Evolutionary conservation across 805 yeast genomes (phyloP), one percentile per base, ranked within the genome.

Genomic region (Candida railenensis): DNA sequence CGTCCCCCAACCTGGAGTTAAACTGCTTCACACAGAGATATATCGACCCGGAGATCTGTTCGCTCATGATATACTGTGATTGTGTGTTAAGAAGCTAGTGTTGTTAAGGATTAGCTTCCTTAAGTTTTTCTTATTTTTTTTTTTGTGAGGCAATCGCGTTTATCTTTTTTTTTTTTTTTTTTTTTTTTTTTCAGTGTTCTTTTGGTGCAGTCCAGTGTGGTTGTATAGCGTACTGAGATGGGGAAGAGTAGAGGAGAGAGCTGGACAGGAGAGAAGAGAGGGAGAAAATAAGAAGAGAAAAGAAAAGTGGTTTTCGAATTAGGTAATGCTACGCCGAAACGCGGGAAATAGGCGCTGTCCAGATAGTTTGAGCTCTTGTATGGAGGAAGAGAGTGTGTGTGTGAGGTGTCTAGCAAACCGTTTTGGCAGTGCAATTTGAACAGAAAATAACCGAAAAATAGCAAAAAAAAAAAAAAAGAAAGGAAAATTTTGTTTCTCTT

Each of bases 1-100:
- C 99, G 66, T 94, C 99, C 21, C 89, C 96, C 51, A 91, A 73
- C 43, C 98, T 78, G 40, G 95, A 89, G 40, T 76, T 76, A 66
- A 94, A 94, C 64, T 87, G 95, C 65, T 91, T 96, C 51, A 90
- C 83, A 47, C 90, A 95, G 36, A 72, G 61, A 50, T 67, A 80
- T 9, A 68, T 55, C 4, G 70, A 49, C n/a, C 63, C 62, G 15
- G 49, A 47, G 36, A 55, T 40, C 32, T 54, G 47, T 4, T 30
- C 36, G 3, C 38, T 32, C 44, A 41, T 41, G 25, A 5, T 34
- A 5, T 28, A 28, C 12, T 11, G 12, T 34, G 19, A 11, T 25
- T 25, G 30, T 25, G 30, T 25, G 30, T 25, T 11, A 5, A 7
- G 30, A 25, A 25, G 11, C 9, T 25, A 25, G 30, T 25, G 5